phyloP scores from a whole-genome alignment of 352 stramenopile species.

The Globisporangium megalacanthum region DNA sequence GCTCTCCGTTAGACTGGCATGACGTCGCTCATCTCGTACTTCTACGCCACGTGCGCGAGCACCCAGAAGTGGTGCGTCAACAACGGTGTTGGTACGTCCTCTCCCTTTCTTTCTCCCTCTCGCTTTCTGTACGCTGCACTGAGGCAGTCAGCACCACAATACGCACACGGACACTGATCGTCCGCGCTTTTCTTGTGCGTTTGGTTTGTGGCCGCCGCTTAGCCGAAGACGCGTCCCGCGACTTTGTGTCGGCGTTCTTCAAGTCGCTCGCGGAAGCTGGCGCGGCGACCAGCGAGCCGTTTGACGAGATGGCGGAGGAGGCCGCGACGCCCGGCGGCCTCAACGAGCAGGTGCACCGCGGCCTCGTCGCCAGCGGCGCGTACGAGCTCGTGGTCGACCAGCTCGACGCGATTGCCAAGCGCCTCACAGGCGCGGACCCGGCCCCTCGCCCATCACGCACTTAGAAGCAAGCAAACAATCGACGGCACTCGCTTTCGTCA shows the following conservation, averaged over 20 bases:
- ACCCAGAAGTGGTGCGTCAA: slow-evolving; percentile 82
- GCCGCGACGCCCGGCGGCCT: slow-evolving; percentile 73
- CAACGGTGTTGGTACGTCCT: slow-evolving; percentile 74
- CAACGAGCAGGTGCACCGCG: slow-evolving; percentile 82
- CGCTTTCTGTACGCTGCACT: background rate
- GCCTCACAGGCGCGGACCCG: slow-evolving; percentile 59
- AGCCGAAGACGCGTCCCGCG: slow-evolving; percentile 64
- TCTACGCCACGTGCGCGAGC: slow-evolving; percentile 81
- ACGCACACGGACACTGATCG: background rate
- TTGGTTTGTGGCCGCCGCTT: background rate
- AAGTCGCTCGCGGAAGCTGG: slow-evolving; percentile 70
- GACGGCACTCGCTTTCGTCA: too few relatives aligned
- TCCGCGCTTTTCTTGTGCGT: background rate
- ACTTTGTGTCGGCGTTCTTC: slow-evolving; percentile 84
- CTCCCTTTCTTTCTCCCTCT: slow-evolving; percentile 1
- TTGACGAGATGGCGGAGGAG: slow-evolving; percentile 83
- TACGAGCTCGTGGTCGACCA: slow-evolving; percentile 82
- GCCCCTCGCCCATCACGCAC: slow-evolving; percentile 39
- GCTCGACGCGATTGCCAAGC: slow-evolving; percentile 79
- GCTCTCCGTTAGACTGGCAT: slow-evolving; percentile 48
- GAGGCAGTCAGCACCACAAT: background rate
- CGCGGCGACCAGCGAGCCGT: slow-evolving; percentile 60
- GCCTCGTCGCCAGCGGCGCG: slow-evolving; percentile 51
- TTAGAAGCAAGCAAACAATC: slow-evolving; percentile 11
- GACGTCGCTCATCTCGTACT: slow-evolving; percentile 83